Base-by-base conservation (phyloP, 805 yeast genomes). In the Zygoascus biomembranicola region DNA sequence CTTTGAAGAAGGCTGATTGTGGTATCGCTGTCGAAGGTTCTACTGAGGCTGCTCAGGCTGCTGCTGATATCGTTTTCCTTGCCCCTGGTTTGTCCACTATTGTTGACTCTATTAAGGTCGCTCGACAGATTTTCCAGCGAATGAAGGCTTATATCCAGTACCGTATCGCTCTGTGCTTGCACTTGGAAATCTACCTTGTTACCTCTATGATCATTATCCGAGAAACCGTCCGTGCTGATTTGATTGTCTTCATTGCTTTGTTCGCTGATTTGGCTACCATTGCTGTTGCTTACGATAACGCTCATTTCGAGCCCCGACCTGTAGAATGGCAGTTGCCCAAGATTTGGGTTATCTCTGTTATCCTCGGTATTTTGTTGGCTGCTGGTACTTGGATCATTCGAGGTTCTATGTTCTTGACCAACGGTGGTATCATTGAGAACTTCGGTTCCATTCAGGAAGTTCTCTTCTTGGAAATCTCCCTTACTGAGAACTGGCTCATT, bases 21-120 rank as follows among this genome's bases (percentile, higher is more conserved):
- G 97, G 97, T 86, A 89, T 89, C 79, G 96, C 97, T 70, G 96
- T 89, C 74, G 96, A 89, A 79, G 96, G 96, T 84, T 90, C 96
- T 68, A 86, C 96, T 65, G 96, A 88, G 78, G 92, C 95, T 74
- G 96, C 96, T 64, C 84, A 94, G 79, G 87, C 95, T 68, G 96
- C 96, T 76, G 90, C 96, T 68, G 96, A 88, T 78, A 88, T 88
- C 76, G 96, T 88, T 72, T 88, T 88, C 86, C 78, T 87, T 66
- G 95, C 95, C 66, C 95, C 95, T 63, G 95, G 95, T 87, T 80
- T 87, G 70, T 85, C 94, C 76, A 94, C 96, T 67, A 88, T 88
- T 72, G 88, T 88, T 75, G 95, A 88, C 77, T 92, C 95, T 68
- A 77, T 88, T 69, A 89, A 89, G 85, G 89, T 95, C 67, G 88